Percentiles rank a stretch among this genome's conserved stretches.
Evolutionary conservation across 768 basidiomycete species (phyloP).

Genomic region (Naganishia vaughanmartiniae): DNA sequence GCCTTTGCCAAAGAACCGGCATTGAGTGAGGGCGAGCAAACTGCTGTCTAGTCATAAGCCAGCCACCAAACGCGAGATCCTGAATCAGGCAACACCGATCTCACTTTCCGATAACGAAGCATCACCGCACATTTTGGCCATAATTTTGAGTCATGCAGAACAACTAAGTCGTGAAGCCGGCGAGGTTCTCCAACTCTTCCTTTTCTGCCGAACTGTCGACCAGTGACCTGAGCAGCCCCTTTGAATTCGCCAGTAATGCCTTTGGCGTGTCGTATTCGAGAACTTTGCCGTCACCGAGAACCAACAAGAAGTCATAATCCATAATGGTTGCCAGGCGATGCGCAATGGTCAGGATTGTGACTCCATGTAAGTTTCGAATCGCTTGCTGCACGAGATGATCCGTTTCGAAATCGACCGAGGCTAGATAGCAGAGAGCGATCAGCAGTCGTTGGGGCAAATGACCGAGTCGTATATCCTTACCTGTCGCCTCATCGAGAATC

Average conservation of each 20-base stretch:
- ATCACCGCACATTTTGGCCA: background rate
- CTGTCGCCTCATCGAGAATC: conserved; percentile 59
- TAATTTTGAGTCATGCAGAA: background rate
- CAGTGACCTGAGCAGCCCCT: conserved; percentile 66
- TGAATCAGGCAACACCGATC: no score
- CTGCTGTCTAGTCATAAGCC: no score
- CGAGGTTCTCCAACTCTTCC: conserved; percentile 20
- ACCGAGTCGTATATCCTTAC: background rate
- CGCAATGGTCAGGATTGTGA: conserved; percentile 62
- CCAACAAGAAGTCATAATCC: conserved; percentile 64
- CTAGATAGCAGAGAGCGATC: conserved; percentile 35
- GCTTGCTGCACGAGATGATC: conserved; percentile 62
- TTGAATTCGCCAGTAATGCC: conserved; percentile 59
- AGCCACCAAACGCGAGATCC: no score
- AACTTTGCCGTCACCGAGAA: conserved; percentile 66
- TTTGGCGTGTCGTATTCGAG: conserved; percentile 72
- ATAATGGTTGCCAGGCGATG: conserved; percentile 61
- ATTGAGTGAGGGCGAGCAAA: no score
- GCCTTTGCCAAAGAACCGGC: no score
- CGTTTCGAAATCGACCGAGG: conserved; percentile 58
- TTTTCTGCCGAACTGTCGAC: conserved; percentile 38
- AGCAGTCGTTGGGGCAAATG: background rate
- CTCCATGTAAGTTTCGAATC: conserved; percentile 56
- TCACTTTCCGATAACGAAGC: no score
- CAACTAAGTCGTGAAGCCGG: background rate